phyloP scores from a whole-genome alignment of 176 grass and related monocot species.

The Dendrocalamus sinicus region DNA sequence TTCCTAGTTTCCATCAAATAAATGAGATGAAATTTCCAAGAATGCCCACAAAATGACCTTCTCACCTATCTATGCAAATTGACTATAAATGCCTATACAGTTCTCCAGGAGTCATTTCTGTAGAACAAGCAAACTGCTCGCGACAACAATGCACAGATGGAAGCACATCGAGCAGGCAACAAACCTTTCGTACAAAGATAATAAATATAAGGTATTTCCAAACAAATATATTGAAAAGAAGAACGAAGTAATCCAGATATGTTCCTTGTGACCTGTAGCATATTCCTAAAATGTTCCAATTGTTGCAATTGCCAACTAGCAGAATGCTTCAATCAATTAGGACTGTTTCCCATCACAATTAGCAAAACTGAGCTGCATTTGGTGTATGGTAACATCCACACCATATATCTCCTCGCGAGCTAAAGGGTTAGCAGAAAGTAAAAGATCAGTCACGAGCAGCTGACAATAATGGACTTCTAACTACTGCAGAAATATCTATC shows the following conservation, averaged over 20 bases:
- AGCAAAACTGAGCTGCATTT: conserved; percentile 57
- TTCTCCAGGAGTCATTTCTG: conserved; percentile 43
- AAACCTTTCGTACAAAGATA: conserved; percentile 32
- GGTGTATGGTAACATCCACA: conserved; percentile 37
- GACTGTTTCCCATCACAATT: conserved; percentile 38
- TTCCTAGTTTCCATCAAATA: conserved; percentile 53
- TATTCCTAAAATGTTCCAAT: conserved; percentile 37
- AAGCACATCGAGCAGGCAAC: conserved; percentile 18
- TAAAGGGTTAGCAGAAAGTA: conserved; percentile 54
- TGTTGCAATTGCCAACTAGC: conserved; percentile 43
- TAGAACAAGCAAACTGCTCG: conserved; percentile 30
- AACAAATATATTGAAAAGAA: conserved; percentile 30
- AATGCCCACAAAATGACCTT: conserved; percentile 43
- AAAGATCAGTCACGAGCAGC: conserved; percentile 43
- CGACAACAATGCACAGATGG: not conserved
- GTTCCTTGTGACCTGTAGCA: conserved; percentile 46
- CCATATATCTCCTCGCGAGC: conserved; percentile 36
- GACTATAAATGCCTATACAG: conserved; percentile 56
- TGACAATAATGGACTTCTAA: conserved; percentile 32
- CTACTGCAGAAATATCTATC: conserved; percentile 30
- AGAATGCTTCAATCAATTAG: conserved; percentile 47
- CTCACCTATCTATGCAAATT: conserved; percentile 45
- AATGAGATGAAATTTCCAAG: conserved; percentile 31
- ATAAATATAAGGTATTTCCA: conserved; percentile 33
- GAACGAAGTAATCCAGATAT: conserved; percentile 33